Base-by-base conservation (phyloP, 352 stramenopile genomes). In the Globisporangium apiculatum region DNA sequence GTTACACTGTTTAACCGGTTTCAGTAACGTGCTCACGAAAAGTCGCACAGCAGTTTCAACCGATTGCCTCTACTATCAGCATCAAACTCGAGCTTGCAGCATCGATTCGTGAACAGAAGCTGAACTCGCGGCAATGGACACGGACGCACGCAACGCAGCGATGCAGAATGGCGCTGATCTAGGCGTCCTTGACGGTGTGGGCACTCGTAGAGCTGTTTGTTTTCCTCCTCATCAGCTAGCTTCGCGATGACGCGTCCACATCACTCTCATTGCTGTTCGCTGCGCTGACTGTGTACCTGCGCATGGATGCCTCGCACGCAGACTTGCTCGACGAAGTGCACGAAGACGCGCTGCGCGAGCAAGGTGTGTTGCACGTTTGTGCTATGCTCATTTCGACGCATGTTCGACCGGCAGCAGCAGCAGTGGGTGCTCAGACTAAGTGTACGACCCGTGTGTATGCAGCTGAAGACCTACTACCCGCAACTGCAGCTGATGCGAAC, bases 261-360 rank as follows among this genome's bases (percentile, higher is more conserved):
- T 24, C 18, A 24, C 7, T 46, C 7, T 12, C 12, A 5, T 47
- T 3, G 24, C 24, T 3, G 8, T 35, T 3, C 6, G 18, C 18
- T 57, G 17, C 35, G 42, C 7, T 35, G 24, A 50, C 18, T 42
- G 42, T 24, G 12, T 54, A 35, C 35, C 0, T 31, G 24, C 40
- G 40, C 7, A 43, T 12, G 40, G 7, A 43, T 43, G 40, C 11
- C 11, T 8, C 11, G 40, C 17, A 15, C 37, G 11, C 9, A 64
- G 58, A 55, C 43, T 41, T 64, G 38, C 42, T 64, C 52, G 58
- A 64, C 12, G 47, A 58, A 6, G 52, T 64, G 58, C 51, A 51
- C 1, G 14, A 46, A 24, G 57, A 57, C 43, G 42, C 49, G 3
- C n/a, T 31, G 35, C 51, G 24, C 42, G 57, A 62, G 35, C 48